Evolutionary conservation across 495 filamentous ascomycete genomes (phyloP).

Genomic region (Penicillium maclennaniae): DNA sequence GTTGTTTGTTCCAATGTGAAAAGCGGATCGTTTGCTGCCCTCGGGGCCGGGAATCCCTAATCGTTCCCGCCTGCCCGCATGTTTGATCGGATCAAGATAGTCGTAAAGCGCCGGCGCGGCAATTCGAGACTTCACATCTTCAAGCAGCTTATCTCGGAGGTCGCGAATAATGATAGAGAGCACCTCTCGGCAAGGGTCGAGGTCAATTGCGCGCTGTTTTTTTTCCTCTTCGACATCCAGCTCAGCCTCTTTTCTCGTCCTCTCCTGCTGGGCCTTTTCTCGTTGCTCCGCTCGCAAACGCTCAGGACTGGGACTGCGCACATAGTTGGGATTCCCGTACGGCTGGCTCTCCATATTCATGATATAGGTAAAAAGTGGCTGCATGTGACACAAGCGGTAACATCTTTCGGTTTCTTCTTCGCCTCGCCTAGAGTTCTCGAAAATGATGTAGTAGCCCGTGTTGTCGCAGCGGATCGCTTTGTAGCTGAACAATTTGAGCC

Average conservation of each 20-base stretch:
- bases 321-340: conserved; percentile 63
- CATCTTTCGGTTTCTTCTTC: conserved; percentile 77
- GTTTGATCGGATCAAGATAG: conserved; percentile 77
- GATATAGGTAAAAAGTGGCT: conserved; percentile 81
- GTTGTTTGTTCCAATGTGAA: conserved; percentile 51
- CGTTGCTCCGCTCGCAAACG: conserved; percentile 49
- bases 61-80: conserved; percentile 67
- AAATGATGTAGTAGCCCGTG: conserved; percentile 87
- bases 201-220: conserved; percentile 69
- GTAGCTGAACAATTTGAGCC: conserved; percentile 72
- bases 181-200: conserved; percentile 84
- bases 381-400: conserved; percentile 65
- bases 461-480: conserved; percentile 76
- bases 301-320: conserved; percentile 59
- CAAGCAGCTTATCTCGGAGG: conserved; percentile 76
- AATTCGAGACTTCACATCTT: conserved; percentile 79
- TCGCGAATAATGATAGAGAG: conserved; percentile 73
- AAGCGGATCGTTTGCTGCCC: conserved; percentile 45
- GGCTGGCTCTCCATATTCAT: conserved; percentile 86
- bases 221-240: conserved; percentile 83
- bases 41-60: conserved; percentile 71
- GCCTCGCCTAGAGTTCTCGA: conserved; percentile 69
- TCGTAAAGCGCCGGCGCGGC: conserved; percentile 77
- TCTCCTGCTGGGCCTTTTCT: conserved; percentile 51
- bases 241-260: conserved; percentile 64